Conservation (phyloP, 179 eudicot genomes). For the Patellifolia procumbens region DNA sequence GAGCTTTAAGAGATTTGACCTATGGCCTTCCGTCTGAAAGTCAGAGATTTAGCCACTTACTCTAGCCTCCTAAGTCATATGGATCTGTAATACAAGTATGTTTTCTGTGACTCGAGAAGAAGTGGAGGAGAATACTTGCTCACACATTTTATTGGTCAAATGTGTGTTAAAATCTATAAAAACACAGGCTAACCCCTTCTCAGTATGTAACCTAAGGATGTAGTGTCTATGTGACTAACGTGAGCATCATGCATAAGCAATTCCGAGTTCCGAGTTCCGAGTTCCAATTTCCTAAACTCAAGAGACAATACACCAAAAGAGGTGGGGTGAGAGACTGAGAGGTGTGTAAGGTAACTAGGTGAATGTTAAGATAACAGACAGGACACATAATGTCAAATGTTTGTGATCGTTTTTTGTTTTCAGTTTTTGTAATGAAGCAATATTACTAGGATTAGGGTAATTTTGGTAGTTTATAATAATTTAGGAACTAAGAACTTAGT, state of each 20-base stretch:
- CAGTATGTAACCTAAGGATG: background rate
- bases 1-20: too few relatives aligned
- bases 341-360: background rate
- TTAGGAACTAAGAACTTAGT: too few relatives aligned
- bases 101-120: background rate
- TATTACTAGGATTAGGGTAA: too few relatives aligned
- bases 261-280: background rate
- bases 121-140: background rate
- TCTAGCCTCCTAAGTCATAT: background rate
- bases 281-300: background rate
- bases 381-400: background rate
- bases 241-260: background rate
- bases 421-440: too few relatives aligned
- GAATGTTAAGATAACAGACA: background rate
- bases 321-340: background rate
- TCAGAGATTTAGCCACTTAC: too few relatives aligned
- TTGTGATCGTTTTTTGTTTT: too few relatives aligned
- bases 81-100: background rate
- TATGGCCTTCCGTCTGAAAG: too few relatives aligned
- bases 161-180: background rate
- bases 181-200: background rate
- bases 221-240: too few relatives aligned
- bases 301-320: background rate
- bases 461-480: too few relatives aligned
- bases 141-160: background rate